Evolutionary conservation across 495 filamentous ascomycete species (phyloP), one percentile per base, ranked within the genome.

Genomic region (Hypoxylon fragiforme): DNA sequence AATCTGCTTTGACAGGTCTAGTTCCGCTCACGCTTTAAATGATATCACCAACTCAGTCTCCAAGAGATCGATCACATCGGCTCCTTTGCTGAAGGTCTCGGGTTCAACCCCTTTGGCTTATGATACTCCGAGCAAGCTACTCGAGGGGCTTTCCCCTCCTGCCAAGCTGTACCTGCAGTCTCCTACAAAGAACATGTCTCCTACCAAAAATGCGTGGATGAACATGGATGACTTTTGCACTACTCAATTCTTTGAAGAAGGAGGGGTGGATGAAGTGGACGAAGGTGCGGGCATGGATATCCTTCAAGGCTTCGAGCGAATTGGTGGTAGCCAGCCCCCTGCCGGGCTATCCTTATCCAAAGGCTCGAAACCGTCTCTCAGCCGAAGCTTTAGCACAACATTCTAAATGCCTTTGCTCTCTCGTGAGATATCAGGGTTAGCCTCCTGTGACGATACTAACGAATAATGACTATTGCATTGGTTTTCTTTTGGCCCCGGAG

Each of bases 281-380:
- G 87, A 89, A 43, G 79, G 84, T 15, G 76, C 83, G 24, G 88
- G 85, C 1, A 78, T 95, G 37, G 91, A 96, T 70, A 85, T 97
- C 47, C 78, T 92, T 44, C 87, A 91, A 66, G 91, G 90, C 5
- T 96, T 96, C 62, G 86, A 90, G 68, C 91, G 90, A 70, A 96
- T 96, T 69, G 90, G 90, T 48, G 59, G 54, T 13, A 50, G 83
- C 70, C 39, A 74, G 48, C 57, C 70, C 46, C 16, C 35, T 44
- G 31, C 64, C 68, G 50, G 49, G 60, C 7, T 63, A 48, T 32
- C 68, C 56, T 14, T 56, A 30, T 31, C 57, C 52, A 48, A 74
- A 60, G 20, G 40, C 53, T 59, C 65, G 22, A 77, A 73, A 55
- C 66, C 72, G 15, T 50, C 44, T 15, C 56, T 77, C 15, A 66